A percentile compares a stretch with the other conserved stretches of the same genome.
phyloP scores from a whole-genome alignment of 2,329 filamentous ascomycete species.

The Fusarium circinatum region DNA sequence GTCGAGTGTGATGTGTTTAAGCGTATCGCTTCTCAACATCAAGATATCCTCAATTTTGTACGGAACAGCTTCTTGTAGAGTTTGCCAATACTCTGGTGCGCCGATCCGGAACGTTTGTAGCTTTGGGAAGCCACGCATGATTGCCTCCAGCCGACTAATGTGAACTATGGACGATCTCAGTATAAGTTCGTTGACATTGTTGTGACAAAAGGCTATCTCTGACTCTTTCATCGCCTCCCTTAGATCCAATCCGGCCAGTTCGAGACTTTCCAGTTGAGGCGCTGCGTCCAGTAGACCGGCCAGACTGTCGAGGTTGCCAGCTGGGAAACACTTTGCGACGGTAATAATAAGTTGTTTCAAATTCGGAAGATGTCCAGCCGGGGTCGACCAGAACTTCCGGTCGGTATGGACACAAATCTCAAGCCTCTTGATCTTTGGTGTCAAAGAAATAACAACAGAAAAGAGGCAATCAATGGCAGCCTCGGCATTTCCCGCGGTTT shows the following conservation, averaged over 20 bases:
- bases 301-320: rapidly evolving
- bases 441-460: not conserved
- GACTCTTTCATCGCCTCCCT: rapidly evolving
- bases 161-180: not conserved
- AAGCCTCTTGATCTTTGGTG: not conserved
- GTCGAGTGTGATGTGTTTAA: not conserved
- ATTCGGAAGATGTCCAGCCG: not conserved
- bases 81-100: not conserved
- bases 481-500: no score
- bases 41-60: not conserved
- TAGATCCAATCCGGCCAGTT: no score
- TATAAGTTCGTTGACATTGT: not conserved
- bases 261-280: not conserved
- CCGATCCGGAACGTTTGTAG: not conserved
- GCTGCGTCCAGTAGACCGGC: not conserved
- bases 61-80: no score
- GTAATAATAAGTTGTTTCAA: not conserved
- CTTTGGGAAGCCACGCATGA: not conserved
- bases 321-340: not conserved
- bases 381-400: not conserved
- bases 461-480: no score
- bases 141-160: not conserved
- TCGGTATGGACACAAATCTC: not conserved
- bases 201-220: not conserved
- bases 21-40: not conserved